These are phyloP conservation scores for Xylariaceae sp. DNA, from an alignment of 2,329 filamentous ascomycete species.

Conservation along the genomic window DNA sequence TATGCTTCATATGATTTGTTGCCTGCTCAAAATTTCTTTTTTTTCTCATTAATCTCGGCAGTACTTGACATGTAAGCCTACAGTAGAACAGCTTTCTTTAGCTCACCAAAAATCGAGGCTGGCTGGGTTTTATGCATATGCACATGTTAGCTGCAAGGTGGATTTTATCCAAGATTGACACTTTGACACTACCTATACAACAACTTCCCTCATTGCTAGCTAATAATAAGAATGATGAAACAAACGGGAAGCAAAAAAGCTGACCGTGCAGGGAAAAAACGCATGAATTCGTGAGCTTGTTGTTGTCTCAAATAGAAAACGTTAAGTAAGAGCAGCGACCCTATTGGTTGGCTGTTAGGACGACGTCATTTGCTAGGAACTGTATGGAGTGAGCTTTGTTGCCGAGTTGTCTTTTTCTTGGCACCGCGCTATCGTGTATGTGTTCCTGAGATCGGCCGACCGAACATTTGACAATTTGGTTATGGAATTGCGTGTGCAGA, in stretches of 20 bases:
- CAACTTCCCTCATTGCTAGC: slow-evolving; percentile 27
- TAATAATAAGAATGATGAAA: slow-evolving; percentile 30
- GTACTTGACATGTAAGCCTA: slow-evolving; percentile 20
- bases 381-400: not conserved
- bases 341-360: slow-evolving; percentile 15
- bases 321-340: not conserved
- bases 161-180: slow-evolving; percentile 2
- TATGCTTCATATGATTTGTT: not conserved
- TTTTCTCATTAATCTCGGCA: not conserved
- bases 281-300: slow-evolving; percentile 28
- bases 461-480: not conserved
- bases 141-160: not conserved
- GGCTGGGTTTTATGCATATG: slow-evolving; percentile 19
- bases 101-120: slow-evolving; percentile 14
- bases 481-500: slow-evolving; percentile 2
- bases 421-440: slow-evolving; percentile 18
- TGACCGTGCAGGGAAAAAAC: slow-evolving; percentile 31
- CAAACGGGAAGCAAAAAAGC: slow-evolving; percentile 30
- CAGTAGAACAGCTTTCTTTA: slow-evolving; percentile 27
- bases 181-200: not conserved
- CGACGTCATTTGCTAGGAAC: slow-evolving; percentile 16
- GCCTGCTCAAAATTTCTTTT: not conserved
- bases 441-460: slow-evolving; percentile 23
- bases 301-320: slow-evolving; percentile 31
- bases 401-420: slow-evolving; percentile 25